Evolutionary conservation across 2,329 filamentous ascomycete genomes (phyloP), one percentile per base, ranked within the genome.

Genomic region (Penicillium sp.): DNA sequence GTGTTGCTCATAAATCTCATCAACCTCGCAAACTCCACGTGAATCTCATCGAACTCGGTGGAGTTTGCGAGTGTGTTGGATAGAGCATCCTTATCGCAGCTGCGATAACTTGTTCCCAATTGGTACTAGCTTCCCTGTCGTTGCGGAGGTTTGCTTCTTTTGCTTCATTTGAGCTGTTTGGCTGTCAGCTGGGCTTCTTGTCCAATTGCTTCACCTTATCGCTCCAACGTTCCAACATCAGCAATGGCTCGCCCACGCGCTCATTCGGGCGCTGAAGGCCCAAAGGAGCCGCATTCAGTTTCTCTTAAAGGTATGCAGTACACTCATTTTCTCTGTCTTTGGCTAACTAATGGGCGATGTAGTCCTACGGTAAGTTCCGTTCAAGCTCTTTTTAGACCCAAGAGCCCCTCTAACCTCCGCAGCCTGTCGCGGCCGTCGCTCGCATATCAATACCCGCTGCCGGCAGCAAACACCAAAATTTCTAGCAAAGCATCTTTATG

Each of bases 241-340:
- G 30, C 54, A 47, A 82, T 82, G 79, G 75, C 79, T 67, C 78
- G 79, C 31, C 71, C 78, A 56, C 75, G 79, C 62, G 76, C 79
- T 55, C 70, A 75, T 50, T 81, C 79, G 17, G 70, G 74, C 15
- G 77, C 79, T 52, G 80, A 82, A 48, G 76, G 71, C 52, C 75
- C 77, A 15, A 92, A 92, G 76, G 91, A 93, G 78, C 90, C 91
- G 44, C 91, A 93, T 77, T 87, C 89, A 21, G 86, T 93, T 50
- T 93, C 90, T 56, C 81, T 93, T 57, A 94, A 93, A 81, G 91
- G 80, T 82, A 73, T 51, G 71, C 54, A 63, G 23, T 19, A 52
- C 54, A 51, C 49, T 30, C 41, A 41, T 56, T 51, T 56, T 55
- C 53, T 21, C 50, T 4, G 41, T 23, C 17, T 50, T 49, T 56